These are phyloP conservation scores for Gastrodia elata DNA, from an alignment of 106 monocot species.

Conservation along the genomic window DNA sequence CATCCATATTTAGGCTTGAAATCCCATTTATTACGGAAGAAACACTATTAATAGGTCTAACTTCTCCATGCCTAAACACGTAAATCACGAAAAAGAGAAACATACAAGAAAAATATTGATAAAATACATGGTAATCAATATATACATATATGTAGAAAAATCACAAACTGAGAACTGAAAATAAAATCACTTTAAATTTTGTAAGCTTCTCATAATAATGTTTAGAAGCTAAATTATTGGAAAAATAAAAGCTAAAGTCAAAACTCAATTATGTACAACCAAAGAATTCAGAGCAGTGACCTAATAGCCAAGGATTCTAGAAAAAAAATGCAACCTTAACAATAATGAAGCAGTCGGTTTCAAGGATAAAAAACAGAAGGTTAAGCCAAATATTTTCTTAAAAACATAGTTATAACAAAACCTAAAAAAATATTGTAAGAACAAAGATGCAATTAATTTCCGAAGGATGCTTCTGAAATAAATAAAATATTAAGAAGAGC, in stretches of 20 bases:
- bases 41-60: slow-evolving; percentile 15
- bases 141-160: background rate
- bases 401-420: background rate
- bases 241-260: background rate
- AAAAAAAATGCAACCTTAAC: background rate
- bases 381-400: background rate
- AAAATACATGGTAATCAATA: background rate
- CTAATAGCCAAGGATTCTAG: background rate
- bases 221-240: background rate
- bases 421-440: background rate
- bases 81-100: slow-evolving; percentile 7
- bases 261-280: background rate
- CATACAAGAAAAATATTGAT: background rate
- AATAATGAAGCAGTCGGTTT: background rate
- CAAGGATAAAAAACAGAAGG: background rate
- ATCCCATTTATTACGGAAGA: slow-evolving; percentile 36
- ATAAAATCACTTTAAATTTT: background rate
- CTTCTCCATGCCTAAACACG: slow-evolving; percentile 33
- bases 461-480: background rate
- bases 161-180: background rate
- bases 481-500: background rate
- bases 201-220: background rate
- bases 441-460: background rate
- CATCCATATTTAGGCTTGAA: slow-evolving; percentile 44
- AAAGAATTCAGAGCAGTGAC: background rate